phyloP scores from a whole-genome alignment of 2,329 filamentous ascomycete species.

The Colletotrichum godetiae region DNA sequence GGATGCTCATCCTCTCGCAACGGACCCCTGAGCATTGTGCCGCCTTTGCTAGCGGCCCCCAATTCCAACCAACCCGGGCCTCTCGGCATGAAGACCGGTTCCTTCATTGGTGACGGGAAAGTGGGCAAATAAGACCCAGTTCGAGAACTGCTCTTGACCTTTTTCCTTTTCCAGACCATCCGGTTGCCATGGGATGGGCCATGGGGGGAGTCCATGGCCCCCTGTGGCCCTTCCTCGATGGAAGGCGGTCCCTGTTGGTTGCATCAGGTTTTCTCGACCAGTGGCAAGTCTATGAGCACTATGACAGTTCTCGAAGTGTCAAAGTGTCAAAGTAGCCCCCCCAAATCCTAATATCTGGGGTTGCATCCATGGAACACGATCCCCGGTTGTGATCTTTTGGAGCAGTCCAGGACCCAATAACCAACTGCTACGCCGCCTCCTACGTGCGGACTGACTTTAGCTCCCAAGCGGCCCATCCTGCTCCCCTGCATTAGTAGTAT shows the following conservation, averaged over 20 bases:
- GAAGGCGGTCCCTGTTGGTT: neutral
- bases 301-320: neutral
- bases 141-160: neutral
- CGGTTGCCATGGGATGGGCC: neutral
- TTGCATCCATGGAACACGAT: constrained; percentile 25
- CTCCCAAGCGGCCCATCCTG: neutral
- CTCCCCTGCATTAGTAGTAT: constrained; percentile 6
- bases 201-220: neutral
- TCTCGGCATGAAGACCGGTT: neutral
- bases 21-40: constrained; percentile 5
- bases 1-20: neutral
- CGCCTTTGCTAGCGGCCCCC: neutral
- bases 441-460: neutral
- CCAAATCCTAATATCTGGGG: constrained; percentile 15
- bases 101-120: neutral
- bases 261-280: neutral
- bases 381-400: constrained; percentile 20
- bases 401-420: neutral
- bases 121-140: neutral
- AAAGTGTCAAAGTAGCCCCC: neutral
- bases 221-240: neutral
- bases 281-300: neutral
- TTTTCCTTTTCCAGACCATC: neutral
- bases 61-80: neutral
- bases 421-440: constrained; percentile 1